phyloP scores from a whole-genome alignment of 176 grass and related monocot genomes.

The Oryza longistaminata region DNA sequence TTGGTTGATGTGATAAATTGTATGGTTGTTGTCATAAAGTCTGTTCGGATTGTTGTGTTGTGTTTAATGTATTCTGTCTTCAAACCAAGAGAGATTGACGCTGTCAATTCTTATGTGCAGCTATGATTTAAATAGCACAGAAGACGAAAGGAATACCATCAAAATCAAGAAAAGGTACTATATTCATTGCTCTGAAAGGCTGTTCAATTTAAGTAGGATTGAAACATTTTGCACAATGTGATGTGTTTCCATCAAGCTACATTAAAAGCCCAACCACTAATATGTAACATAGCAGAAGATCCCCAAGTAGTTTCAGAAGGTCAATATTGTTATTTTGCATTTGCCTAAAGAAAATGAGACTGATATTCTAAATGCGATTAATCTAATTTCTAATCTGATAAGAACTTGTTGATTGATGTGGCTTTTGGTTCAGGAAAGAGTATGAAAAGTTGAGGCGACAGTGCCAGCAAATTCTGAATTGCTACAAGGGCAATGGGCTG shows the following conservation, averaged over 20 bases:
- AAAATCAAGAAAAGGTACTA: constrained; percentile 78
- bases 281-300: constrained; percentile 17
- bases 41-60: neutral
- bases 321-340: constrained; percentile 8
- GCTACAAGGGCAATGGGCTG: constrained; percentile 58
- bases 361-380: neutral
- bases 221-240: constrained; percentile 1
- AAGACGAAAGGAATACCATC: constrained; percentile 61
- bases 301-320: constrained; percentile 1
- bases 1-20: neutral
- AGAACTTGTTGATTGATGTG: constrained; percentile 15
- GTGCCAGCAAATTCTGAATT: constrained; percentile 65
- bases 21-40: neutral
- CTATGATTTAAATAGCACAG: constrained; percentile 76
- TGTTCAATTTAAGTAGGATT: neutral
- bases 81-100: constrained; percentile 19
- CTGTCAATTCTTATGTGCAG: constrained; percentile 50
- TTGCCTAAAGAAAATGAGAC: neutral
- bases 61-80: constrained; percentile 21
- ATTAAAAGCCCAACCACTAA: neutral
- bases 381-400: constrained; percentile 9
- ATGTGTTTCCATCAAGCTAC: neutral
- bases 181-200: neutral
- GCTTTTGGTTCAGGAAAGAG: constrained; percentile 74
- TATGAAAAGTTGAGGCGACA: constrained; percentile 89